These are phyloP conservation scores for Raphanus sativus DNA, from an alignment of 345 rosid species.

Conservation along the genomic window DNA sequence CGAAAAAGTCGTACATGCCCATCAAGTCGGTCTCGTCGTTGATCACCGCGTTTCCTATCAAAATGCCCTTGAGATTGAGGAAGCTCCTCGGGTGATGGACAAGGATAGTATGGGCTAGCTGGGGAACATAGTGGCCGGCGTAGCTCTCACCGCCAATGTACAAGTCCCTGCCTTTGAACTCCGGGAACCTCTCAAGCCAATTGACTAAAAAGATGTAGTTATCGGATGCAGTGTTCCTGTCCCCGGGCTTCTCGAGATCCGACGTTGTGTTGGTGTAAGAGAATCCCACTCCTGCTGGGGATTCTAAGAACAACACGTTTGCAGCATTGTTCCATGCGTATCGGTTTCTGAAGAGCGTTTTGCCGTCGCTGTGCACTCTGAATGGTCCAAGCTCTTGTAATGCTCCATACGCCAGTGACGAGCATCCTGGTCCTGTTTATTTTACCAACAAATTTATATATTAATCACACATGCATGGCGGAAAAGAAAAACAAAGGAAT, in stretches of 20 bases:
- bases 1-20: conserved; percentile 72
- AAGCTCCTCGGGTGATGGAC: conserved; percentile 42
- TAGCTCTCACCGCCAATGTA: conserved; percentile 91
- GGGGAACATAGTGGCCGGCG: conserved; percentile 88
- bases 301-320: conserved; percentile 76
- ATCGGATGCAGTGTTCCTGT: conserved; percentile 59
- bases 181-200: conserved; percentile 91
- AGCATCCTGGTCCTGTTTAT: conserved; percentile 85
- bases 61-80: conserved; percentile 83
- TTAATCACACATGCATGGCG: not conserved
- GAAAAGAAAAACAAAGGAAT: not conserved
- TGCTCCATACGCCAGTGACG: conserved; percentile 91
- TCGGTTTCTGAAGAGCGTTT: conserved; percentile 66
- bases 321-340: conserved; percentile 88
- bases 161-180: conserved; percentile 62
- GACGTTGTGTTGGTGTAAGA: conserved; percentile 74
- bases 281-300: conserved; percentile 91
- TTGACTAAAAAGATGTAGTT: conserved; percentile 63
- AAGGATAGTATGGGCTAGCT: conserved; percentile 68
- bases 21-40: conserved; percentile 61
- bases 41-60: conserved; percentile 88
- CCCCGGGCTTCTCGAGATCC: conserved; percentile 54
- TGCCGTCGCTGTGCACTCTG: conserved; percentile 70
- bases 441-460: conserved; percentile 50
- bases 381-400: conserved; percentile 93